A percentile compares a stretch with the other conserved stretches of the same genome.
Evolutionary conservation across 1,284 basidiomycete genomes (phyloP).

Genomic region (Ceratorhiza oryzae-sativae): DNA sequence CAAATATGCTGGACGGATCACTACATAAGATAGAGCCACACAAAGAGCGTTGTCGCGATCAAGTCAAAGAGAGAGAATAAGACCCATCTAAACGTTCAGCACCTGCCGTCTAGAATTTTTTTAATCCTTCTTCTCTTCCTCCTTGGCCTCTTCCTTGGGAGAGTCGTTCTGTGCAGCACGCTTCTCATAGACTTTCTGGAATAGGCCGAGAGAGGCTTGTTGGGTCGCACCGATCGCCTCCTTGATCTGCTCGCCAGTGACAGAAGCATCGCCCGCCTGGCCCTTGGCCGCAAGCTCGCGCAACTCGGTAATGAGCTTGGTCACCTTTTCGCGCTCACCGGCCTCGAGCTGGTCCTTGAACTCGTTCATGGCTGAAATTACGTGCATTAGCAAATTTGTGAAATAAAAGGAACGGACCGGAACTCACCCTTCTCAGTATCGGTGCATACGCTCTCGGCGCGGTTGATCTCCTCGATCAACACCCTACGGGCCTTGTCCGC

Average conservation of each 20-base stretch:
- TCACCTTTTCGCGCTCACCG: constrained; percentile 92
- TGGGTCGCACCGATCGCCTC: constrained; percentile 97
- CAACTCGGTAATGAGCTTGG: constrained; percentile 85
- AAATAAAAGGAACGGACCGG: not conserved
- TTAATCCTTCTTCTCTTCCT: constrained; percentile 51
- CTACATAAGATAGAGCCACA: constrained; percentile 34
- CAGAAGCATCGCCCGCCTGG: constrained; percentile 80
- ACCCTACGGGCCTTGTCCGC: constrained; percentile 85
- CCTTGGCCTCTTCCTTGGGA: constrained; percentile 36
- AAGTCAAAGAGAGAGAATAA: not conserved
- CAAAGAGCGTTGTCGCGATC: constrained; percentile 5
- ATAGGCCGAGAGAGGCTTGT: constrained; percentile 93
- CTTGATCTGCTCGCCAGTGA: constrained; percentile 88
- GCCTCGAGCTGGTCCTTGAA: constrained; percentile 97
- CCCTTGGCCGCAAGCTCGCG: constrained; percentile 91
- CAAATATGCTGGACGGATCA: constrained; percentile 13
- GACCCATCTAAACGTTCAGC: not conserved
- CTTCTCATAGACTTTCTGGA: constrained; percentile 99
- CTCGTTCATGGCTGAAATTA: constrained; percentile 81
- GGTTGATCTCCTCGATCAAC: constrained; percentile 97
- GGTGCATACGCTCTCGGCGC: constrained; percentile 91
- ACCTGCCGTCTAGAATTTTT: constrained; percentile 45
- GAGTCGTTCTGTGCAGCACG: constrained; percentile 74
- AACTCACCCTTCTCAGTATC: constrained; percentile 92
- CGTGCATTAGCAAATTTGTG: constrained; percentile 24